Evolutionary conservation across 129 eudicot genomes (phyloP), one percentile per base, ranked within the genome.

Genomic region (Flaveria linearis): DNA sequence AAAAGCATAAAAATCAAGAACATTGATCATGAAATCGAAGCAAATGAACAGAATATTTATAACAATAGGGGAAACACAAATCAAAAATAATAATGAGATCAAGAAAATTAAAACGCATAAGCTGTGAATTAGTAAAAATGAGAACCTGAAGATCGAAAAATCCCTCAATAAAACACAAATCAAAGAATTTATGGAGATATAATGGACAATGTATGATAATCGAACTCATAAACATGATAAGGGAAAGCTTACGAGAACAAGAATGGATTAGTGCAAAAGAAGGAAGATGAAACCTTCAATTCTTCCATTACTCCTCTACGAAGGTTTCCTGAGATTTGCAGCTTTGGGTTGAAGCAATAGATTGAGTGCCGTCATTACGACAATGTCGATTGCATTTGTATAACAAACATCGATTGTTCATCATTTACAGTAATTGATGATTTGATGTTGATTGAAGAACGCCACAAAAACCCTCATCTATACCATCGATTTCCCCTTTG

Each of bases 191-290:
- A 58, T 41, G 9, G 16, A 11, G 16, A 33, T 33, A 8, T 2
- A 39, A 66, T 39, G 71, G 26, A 39, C 15, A 36, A 66, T 9
- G 49, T 65, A 65, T 65, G 49, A 36, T 66, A 18, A 66, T 66
- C n/a, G 49, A 41, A 66, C 10, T 18, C 28, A 15, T 50, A 26
- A 9, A 13, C 22, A 52, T n/a, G 81, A 68, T 11, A 33, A 39
- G 5, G 30, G 75, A 58, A 85, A 78, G 76, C 79, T 85, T 85
- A 78, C 74, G 50, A 75, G 46, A 15, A 11, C 16, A 65, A 55
- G 69, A 56, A 85, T 78, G 76, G 84, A 82, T 85, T 12, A 69
- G 28, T 78, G 50, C 68, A 74, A 73, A 58, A 69, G 72, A 82
- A 82, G 85, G 66, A 74, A 67, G 23, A 52, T 75, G 56, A 12